Base-by-base conservation (phyloP, 2,329 filamentous ascomycete genomes). In the Teratosphaeria gauchensis region DNA sequence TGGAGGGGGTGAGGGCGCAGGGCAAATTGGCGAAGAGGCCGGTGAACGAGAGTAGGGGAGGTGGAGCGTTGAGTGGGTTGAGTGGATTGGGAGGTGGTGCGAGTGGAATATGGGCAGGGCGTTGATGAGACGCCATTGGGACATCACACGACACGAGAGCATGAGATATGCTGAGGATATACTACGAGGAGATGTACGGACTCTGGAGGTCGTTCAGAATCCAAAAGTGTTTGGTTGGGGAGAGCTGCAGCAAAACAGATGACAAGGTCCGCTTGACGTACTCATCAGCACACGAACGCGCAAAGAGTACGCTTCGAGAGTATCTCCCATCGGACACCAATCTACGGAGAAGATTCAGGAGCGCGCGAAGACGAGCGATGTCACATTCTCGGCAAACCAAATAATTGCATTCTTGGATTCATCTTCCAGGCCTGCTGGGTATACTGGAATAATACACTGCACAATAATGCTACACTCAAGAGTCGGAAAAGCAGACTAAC, bases 1-100 rank as follows among this genome's bases (percentile, higher is more conserved):
- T 96, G 4, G 83, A 89, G 35, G 92, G 90, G 0, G 92, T 97
- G 4, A 86, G 71, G 66, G 72, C 84, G 8, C 88, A 92, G 69
- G 89, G 89, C 19, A 84, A 84, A 35, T 87, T 92, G 11, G 86
- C 88, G 7, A 92, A 91, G 77, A 77, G 89, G 64, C 88, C 88
- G 0, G 86, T 90, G 33, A 91, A 91, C 69, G 87, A 90, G 72
- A 79, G 28, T 9, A 28, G 52, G 16, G 28, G 35, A 7, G 54
- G 54, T 19, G 83, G 30, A 65, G 73, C 61, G 82, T 57, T n/a
- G 69, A 69, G 24, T 56, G 69, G 35, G 65, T 32, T 31, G 32
- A 16, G 52, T 14, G 12, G 19, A 19, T 12, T 35, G 16, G 52
- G 52, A 31, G 52, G 52, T 7, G 52, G 3, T 12, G 52, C 64